Base-by-base conservation (phyloP, 768 basidiomycete genomes). In the Psilocybe sp. region DNA sequence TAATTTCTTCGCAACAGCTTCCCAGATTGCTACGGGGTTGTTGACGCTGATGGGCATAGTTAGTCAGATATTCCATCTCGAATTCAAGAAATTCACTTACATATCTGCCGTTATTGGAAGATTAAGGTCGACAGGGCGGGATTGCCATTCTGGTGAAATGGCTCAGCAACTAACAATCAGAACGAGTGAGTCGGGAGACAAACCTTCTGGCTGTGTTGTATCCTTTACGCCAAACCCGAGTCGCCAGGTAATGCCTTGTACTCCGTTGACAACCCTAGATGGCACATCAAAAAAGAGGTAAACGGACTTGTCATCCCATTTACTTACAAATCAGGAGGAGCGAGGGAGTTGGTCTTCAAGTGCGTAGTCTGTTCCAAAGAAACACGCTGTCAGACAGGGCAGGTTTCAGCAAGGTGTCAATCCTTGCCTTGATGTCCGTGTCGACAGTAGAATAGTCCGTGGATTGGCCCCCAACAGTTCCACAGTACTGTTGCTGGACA, bases 241-340 rank as follows among this genome's bases (percentile, higher is more conserved):
- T 50, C 83, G 69, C 81, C 81, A 85, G 36, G 82, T 79, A 44
- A 84, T 78, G n/a, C 82, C 81, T 60, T 80, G 79, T 11, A 80
- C 68, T 31, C 78, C 79, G 58, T 81, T 80, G 14, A 79, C 79
- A 44, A 78, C 52, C 54, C 81, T 81, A 39, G 16, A 16, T 18
- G 23, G 16, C 44, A 55, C 19, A 18, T n/a, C 33, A n/a, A 5
- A 31, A 40, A 20, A 12, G 33, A 5, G 9, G 15, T 19, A 13
- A n/a, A 33, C 32, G 28, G 19, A 28, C 18, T 33, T 38, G 18
- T 32, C 33, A 42, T 37, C 36, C 1, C 15, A 16, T 19, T 19
- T 12, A 45, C 79, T 54, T 54, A 82, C 81, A 84, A 69, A 67
- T 84, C 81, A 42, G 82, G 82, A 47, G 83, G 82, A 3, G 82